Evolutionary conservation across 805 yeast genomes (phyloP).

Genomic region (Spathaspora gorwiae): DNA sequence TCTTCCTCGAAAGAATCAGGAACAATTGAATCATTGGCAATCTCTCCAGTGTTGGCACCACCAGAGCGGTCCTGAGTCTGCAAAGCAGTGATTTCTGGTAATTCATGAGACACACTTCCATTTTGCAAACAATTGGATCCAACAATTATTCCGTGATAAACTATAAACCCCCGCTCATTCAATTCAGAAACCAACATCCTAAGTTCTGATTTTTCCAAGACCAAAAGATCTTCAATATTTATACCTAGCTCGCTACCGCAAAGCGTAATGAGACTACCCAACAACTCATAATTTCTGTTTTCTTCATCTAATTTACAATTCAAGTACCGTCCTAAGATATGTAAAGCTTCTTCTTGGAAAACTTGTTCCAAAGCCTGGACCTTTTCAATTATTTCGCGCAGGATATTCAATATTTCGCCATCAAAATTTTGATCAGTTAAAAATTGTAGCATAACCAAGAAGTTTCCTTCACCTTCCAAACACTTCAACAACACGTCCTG

Average conservation of each 20-base stretch:
- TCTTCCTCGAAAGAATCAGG: not conserved
- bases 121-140: no score
- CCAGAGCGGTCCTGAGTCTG: no score
- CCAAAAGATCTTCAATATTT: not conserved
- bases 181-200: not conserved
- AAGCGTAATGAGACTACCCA: slow-evolving; percentile 13
- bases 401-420: slow-evolving; percentile 19
- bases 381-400: slow-evolving; percentile 12
- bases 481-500: slow-evolving; percentile 15
- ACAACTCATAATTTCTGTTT: not conserved
- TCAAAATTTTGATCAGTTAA: slow-evolving; percentile 22
- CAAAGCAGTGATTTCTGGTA: no score
- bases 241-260: slow-evolving; percentile 1
- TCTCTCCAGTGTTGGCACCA: no score
- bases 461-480: slow-evolving; percentile 13
- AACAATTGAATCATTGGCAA: no score
- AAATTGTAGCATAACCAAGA: slow-evolving; percentile 17
- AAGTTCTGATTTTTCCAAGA: not conserved
- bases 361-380: slow-evolving; percentile 8
- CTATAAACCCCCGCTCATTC: not conserved
- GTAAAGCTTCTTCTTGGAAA: slow-evolving; percentile 9
- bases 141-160: no score
- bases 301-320: not conserved
- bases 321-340: slow-evolving; percentile 13
- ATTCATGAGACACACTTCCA: no score